Conservation (phyloP, 352 stramenopile species). For the Pythium aristosporum region DNA sequence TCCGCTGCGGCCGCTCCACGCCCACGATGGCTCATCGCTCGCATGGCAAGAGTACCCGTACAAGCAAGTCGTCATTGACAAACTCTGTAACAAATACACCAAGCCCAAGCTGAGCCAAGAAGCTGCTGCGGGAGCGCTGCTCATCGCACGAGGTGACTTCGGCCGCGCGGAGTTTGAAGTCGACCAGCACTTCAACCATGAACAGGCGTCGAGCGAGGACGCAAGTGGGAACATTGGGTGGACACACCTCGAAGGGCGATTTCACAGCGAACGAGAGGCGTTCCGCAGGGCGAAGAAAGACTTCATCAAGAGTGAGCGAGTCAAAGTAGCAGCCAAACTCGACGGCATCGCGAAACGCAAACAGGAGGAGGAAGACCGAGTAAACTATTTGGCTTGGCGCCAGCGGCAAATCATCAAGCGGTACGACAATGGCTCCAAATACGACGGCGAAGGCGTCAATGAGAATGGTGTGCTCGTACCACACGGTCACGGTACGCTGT, state of each 20-base stretch:
- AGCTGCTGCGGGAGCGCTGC: conserved; percentile 47
- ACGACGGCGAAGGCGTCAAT: conserved; percentile 55
- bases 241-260: conserved; percentile 37
- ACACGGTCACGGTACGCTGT: conserved; percentile 59
- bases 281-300: conserved; percentile 48
- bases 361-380: conserved; percentile 33
- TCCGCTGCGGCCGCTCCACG: conserved; percentile 44
- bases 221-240: conserved; percentile 17
- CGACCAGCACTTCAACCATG: conserved; percentile 31
- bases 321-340: conserved; percentile 38
- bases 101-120: conserved; percentile 32
- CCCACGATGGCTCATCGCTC: conserved; percentile 41
- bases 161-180: conserved; percentile 45
- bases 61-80: conserved; percentile 65
- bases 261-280: conserved; percentile 41
- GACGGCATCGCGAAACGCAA: conserved; percentile 32
- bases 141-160: conserved; percentile 47
- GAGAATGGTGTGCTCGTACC: conserved; percentile 43
- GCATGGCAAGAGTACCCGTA: conserved; percentile 66
- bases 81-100: conserved; percentile 36
- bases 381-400: conserved; percentile 38
- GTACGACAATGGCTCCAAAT: conserved; percentile 68
- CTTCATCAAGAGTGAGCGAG: conserved; percentile 42
- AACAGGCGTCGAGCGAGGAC: conserved; percentile 9
- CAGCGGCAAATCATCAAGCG: conserved; percentile 55